A percentile compares a stretch with the other conserved stretches of the same genome.
Evolutionary conservation across 106 monocot genomes (phyloP).

Genomic region (Apostasia ramifera): DNA sequence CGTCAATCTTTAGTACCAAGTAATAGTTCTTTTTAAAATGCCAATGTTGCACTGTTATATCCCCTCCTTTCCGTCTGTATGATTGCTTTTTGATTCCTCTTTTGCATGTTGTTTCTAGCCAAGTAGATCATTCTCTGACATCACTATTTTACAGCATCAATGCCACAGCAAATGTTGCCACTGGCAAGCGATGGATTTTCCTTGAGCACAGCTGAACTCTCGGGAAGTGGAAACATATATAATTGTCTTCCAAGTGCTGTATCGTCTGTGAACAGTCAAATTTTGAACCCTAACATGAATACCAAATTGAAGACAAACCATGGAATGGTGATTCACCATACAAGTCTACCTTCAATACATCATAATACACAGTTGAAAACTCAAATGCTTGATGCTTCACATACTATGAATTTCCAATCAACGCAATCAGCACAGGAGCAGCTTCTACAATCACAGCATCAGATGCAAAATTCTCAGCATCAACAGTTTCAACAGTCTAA

Average conservation of each 20-base stretch:
- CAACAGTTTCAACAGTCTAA: conserved; percentile 47
- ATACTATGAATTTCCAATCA: conserved; percentile 64
- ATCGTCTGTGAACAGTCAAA: conserved; percentile 42
- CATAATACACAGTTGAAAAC: conserved; percentile 30
- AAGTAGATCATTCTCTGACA: not conserved
- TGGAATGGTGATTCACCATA: conserved; percentile 23
- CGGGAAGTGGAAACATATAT: conserved; percentile 49
- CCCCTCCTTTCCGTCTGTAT: not conserved
- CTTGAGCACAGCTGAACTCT: conserved; percentile 25
- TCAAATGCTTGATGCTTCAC: conserved; percentile 49
- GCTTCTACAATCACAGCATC: conserved; percentile 38
- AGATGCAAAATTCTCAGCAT: conserved; percentile 39
- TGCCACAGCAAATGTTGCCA: conserved; percentile 35
- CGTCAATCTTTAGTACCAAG: conserved; percentile 50
- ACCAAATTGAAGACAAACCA: conserved; percentile 38
- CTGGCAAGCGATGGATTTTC: conserved; percentile 53
- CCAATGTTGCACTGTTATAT: not conserved
- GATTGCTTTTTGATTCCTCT: not conserved
- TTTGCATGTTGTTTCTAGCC: not conserved
- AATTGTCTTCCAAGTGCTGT: conserved; percentile 27
- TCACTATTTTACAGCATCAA: conserved; percentile 26
- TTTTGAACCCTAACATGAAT: conserved; percentile 38
- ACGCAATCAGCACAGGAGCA: conserved; percentile 34
- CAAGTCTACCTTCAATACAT: conserved; percentile 42
- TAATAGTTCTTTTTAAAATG: conserved; percentile 14